A percentile compares a stretch with the other conserved stretches of the same genome.
These are phyloP conservation scores for Thelonectria rubi DNA, from an alignment of 2,329 filamentous ascomycete genomes.

Conservation along the genomic window DNA sequence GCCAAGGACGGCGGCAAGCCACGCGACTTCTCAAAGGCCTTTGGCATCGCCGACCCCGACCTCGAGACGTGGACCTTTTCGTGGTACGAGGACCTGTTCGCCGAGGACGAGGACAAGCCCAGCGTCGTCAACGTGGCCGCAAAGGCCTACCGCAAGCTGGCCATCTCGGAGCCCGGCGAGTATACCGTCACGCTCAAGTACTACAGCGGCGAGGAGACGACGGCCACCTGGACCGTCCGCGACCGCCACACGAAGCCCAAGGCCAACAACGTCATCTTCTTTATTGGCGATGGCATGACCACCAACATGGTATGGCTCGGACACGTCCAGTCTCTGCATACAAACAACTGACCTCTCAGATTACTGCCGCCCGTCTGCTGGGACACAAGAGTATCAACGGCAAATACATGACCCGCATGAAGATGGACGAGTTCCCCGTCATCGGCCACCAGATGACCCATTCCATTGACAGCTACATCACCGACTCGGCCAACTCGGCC, in stretches of 20 bases:
- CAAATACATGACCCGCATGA: slow-evolving; percentile 79
- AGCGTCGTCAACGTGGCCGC: slow-evolving; percentile 82
- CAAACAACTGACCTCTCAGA: slow-evolving; percentile 46
- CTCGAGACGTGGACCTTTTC: slow-evolving; percentile 84
- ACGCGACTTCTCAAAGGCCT: slow-evolving; percentile 70
- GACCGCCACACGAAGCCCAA: slow-evolving; percentile 74
- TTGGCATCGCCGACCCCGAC: slow-evolving; percentile 73
- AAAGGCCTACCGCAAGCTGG: slow-evolving; percentile 80
- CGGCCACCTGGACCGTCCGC: slow-evolving; percentile 80
- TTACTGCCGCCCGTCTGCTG: slow-evolving; percentile 81
- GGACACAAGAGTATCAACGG: slow-evolving; percentile 86
- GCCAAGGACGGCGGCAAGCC: slow-evolving; percentile 67
- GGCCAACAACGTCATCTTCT: slow-evolving; percentile 86
- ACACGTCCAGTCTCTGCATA: neutral
- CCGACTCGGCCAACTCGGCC: slow-evolving; percentile 86
- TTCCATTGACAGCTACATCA: slow-evolving; percentile 86
- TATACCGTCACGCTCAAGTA: slow-evolving; percentile 82
- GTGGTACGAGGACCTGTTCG: slow-evolving; percentile 89
- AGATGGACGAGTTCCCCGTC: slow-evolving; percentile 86
- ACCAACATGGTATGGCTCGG: slow-evolving; percentile 69
- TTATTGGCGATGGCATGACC: slow-evolving; percentile 80
- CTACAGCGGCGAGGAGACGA: slow-evolving; percentile 76
- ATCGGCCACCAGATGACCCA: slow-evolving; percentile 90
- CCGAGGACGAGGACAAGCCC: slow-evolving; percentile 72
- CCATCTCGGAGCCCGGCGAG: slow-evolving; percentile 79